Evolutionary conservation across 805 yeast genomes (phyloP).

Genomic region (Lipomyces mesembrius): DNA sequence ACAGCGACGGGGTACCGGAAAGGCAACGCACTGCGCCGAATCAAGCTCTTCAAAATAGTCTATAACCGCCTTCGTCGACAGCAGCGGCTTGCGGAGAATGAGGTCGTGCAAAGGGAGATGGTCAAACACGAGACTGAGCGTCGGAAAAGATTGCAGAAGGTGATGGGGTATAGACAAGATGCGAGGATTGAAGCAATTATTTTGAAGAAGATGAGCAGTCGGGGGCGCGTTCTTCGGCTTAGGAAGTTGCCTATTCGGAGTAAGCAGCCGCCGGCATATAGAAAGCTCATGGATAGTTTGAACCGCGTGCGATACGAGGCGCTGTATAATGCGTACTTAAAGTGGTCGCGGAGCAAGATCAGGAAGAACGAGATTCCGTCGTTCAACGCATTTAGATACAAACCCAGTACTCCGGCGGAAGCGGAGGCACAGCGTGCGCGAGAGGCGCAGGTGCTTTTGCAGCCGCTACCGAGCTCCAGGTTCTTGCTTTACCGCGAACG

Average conservation of each 20-base stretch:
- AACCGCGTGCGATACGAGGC: constrained; percentile 1
- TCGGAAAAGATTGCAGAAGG: not conserved
- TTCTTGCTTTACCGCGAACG: constrained; percentile 3
- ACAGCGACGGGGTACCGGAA: not conserved
- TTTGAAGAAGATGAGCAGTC: not conserved
- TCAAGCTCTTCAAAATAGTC: not conserved
- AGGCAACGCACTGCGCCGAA: not conserved
- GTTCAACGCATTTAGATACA: not conserved
- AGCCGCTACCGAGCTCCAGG: constrained; percentile 1
- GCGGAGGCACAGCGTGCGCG: not conserved
- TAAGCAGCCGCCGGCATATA: not conserved
- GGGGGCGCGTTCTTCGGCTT: not conserved
- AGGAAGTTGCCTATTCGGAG: not conserved
- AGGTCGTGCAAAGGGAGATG: not conserved
- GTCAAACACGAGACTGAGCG: not conserved
- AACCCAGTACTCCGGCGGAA: not conserved
- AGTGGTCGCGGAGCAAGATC: not conserved
- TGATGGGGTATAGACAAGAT: not conserved
- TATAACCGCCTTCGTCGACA: not conserved
- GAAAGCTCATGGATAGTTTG: constrained; percentile 4
- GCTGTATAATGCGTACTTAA: not conserved
- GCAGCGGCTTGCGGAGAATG: not conserved
- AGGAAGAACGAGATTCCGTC: not conserved
- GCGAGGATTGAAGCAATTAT: not conserved
- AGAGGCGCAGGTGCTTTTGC: not conserved